A percentile compares a stretch with the other conserved stretches of the same genome.
Evolutionary conservation across 2,329 filamentous ascomycete genomes (phyloP).

Genomic region (Didymella pinodella): DNA sequence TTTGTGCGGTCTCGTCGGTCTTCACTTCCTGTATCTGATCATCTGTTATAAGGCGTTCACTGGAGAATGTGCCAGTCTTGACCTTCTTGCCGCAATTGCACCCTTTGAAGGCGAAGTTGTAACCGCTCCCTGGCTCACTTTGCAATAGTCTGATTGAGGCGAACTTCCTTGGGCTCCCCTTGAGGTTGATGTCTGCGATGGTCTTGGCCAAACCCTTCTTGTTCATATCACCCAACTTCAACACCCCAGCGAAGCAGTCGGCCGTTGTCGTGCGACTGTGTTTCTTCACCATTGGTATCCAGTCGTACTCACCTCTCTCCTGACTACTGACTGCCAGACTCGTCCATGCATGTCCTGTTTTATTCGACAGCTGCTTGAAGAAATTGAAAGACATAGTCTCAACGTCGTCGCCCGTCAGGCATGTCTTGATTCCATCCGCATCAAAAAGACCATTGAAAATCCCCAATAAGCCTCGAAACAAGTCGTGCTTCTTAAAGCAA

Average conservation of each 20-base stretch:
- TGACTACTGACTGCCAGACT: background rate
- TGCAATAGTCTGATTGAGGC: background rate
- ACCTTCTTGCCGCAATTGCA: constrained; percentile 1
- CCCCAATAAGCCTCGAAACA: background rate
- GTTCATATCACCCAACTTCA: background rate
- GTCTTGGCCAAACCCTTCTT: background rate
- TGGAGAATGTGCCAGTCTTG: background rate
- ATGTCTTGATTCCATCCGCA: background rate
- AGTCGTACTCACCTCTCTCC: background rate
- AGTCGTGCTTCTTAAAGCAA: background rate
- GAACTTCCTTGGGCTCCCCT: background rate
- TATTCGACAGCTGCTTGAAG: background rate
- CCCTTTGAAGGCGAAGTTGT: background rate
- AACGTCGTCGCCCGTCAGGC: background rate
- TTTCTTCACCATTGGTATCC: background rate
- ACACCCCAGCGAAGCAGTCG: background rate
- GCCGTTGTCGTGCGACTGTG: background rate
- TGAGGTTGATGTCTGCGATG: background rate
- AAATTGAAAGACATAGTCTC: background rate
- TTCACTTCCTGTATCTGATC: background rate
- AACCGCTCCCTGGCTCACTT: background rate
- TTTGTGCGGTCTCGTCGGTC: background rate
- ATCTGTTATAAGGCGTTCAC: background rate
- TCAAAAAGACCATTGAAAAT: background rate
- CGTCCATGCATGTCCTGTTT: background rate